phyloP scores from a whole-genome alignment of 176 grass and related monocot genomes.

The Juncus effusus region DNA sequence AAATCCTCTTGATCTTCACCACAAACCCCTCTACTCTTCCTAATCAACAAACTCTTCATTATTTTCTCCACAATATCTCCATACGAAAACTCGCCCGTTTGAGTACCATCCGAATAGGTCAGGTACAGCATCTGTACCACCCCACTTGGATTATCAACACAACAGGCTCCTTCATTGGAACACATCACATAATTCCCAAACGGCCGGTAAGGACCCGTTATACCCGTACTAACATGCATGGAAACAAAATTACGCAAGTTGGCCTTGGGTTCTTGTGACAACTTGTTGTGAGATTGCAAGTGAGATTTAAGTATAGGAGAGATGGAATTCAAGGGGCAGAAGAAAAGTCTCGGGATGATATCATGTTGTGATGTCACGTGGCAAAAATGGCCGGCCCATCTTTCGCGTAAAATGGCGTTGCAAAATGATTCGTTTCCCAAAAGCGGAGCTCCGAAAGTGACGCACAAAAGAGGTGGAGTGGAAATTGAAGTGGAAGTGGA shows the following conservation, averaged over 20 bases:
- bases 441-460: slow-evolving; percentile 75
- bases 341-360: slow-evolving; percentile 67
- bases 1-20: slow-evolving; percentile 23
- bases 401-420: slow-evolving; percentile 56
- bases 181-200: slow-evolving; percentile 75
- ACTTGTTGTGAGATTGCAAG: slow-evolving; percentile 50
- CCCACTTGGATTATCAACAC: slow-evolving; percentile 45
- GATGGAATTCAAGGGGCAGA: slow-evolving; percentile 49
- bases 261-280: slow-evolving; percentile 35
- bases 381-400: slow-evolving; percentile 74
- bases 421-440: slow-evolving; percentile 70
- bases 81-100: slow-evolving; percentile 57
- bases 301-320: slow-evolving; percentile 27
- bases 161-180: slow-evolving; percentile 60
- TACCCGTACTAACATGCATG: slow-evolving; percentile 32
- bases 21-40: slow-evolving; percentile 6
- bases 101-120: slow-evolving; percentile 41
- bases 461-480: slow-evolving; percentile 48
- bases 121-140: slow-evolving; percentile 63
- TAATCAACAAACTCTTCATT: slow-evolving; percentile 48
- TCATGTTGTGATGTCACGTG: slow-evolving; percentile 76
- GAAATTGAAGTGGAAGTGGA: slow-evolving; percentile 25
- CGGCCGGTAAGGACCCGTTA: slow-evolving; percentile 45
- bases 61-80: slow-evolving; percentile 43
- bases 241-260: slow-evolving; percentile 42